Evolutionary conservation across 768 basidiomycete species (phyloP).

Genomic region (Strobilomyces echinocephalus): DNA sequence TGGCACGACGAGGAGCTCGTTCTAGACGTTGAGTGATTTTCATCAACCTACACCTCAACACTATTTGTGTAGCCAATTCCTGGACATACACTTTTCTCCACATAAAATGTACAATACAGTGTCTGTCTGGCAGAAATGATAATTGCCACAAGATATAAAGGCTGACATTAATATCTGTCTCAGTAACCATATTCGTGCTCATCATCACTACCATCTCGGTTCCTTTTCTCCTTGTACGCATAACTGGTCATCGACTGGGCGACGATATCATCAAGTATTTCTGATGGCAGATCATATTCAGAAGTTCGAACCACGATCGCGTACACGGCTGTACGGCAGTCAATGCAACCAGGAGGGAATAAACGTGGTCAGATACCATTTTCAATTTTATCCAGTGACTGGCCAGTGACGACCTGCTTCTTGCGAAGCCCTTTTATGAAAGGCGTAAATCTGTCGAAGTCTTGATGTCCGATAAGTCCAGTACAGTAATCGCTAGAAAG

Average conservation of each 20-base stretch:
- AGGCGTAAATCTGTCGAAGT: constrained; percentile 74
- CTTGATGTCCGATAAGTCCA: constrained; percentile 33
- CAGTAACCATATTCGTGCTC: constrained; percentile 24
- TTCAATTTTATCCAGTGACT: constrained; percentile 94
- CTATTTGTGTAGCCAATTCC: background rate
- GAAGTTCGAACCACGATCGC: constrained; percentile 67
- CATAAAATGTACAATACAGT: constrained; percentile 1
- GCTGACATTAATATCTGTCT: background rate
- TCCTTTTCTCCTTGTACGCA: constrained; percentile 16
- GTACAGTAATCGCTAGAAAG: background rate
- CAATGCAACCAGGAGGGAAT: background rate
- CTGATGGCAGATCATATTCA: constrained; percentile 65
- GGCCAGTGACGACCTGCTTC: constrained; percentile 81
- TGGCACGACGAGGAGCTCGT: constrained; percentile 17
- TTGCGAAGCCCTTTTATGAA: constrained; percentile 70
- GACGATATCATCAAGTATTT: constrained; percentile 68
- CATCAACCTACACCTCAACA: background rate
- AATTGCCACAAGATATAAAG: no score
- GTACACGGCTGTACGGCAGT: constrained; percentile 52
- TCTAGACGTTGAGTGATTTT: constrained; percentile 8
- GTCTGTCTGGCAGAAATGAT: background rate
- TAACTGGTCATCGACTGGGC: constrained; percentile 41
- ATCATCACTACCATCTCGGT: constrained; percentile 24
- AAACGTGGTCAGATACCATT: constrained; percentile 49
- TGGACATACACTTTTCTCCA: background rate